Conservation (phyloP, 495 filamentous ascomycete genomes). For the Podospora australis region DNA sequence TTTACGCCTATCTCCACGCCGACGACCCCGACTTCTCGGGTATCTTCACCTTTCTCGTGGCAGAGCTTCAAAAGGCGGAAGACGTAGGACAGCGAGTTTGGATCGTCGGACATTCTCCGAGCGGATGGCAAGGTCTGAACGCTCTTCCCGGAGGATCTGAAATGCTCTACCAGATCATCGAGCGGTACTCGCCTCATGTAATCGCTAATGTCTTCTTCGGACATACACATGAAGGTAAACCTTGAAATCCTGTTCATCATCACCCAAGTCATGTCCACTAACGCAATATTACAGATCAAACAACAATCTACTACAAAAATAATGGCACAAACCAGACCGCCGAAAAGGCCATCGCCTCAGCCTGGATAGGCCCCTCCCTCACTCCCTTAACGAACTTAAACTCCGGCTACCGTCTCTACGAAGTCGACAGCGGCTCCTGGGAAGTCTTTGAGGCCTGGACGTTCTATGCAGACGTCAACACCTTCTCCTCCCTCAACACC, state of each 20-base stretch:
- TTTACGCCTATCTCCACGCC: slow-evolving; percentile 42
- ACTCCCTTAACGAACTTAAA: slow-evolving; percentile 52
- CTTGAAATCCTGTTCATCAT: not conserved
- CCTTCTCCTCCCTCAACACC: slow-evolving; percentile 28
- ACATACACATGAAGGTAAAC: slow-evolving; percentile 47
- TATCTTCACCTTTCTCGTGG: slow-evolving; percentile 44
- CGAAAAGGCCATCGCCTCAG: slow-evolving; percentile 37
- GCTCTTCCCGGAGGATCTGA: slow-evolving; percentile 45
- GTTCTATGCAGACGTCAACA: slow-evolving; percentile 46
- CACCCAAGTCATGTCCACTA: not conserved
- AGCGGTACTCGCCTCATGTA: slow-evolving; percentile 49
- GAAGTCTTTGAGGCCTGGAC: slow-evolving; percentile 48
- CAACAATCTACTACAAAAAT: slow-evolving; percentile 47
- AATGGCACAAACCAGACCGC: slow-evolving; percentile 38
- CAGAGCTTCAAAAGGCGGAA: slow-evolving; percentile 48
- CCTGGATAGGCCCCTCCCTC: slow-evolving; percentile 48
- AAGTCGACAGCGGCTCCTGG: slow-evolving; percentile 49
- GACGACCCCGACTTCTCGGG: slow-evolving; percentile 46
- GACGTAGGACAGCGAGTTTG: slow-evolving; percentile 47
- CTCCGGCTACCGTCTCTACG: slow-evolving; percentile 49
- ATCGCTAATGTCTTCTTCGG: slow-evolving; percentile 53
- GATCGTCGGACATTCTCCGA: slow-evolving; percentile 49
- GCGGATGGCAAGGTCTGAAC: slow-evolving; percentile 47
- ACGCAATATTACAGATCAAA: slow-evolving; percentile 28
- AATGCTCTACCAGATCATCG: slow-evolving; percentile 52